Base-by-base conservation (phyloP, 352 stramenopile species). In the Ophiocytium majus region DNA sequence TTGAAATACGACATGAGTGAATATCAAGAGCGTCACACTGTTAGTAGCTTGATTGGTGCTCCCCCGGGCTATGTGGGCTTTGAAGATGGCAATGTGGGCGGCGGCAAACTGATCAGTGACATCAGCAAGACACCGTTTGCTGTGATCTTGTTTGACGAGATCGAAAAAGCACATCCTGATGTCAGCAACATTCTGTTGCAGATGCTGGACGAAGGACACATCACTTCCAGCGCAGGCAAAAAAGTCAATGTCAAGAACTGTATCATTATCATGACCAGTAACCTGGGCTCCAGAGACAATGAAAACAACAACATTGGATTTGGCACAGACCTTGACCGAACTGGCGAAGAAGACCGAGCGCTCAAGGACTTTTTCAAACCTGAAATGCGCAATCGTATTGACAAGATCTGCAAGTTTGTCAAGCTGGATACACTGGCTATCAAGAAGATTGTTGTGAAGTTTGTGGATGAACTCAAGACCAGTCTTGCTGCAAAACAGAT, bases 1-100 rank as follows among this genome's bases (percentile, higher is more conserved):
- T 94, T 95, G 31, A 91, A 95, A 28, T 97, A 98, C 75, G 95
- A 98, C 90, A 98, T 98, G 95, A 98, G 93, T 28, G 96, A 98
- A 90, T 96, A 97, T 89, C 97, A 97, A 92, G 96, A 98, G 88
- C 96, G 97, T 83, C 95, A 97, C 86, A 96, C 92, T 35, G 95
- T 98, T n/a, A 79, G 71, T 23, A 79, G 71, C 35, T 23, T 79
- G 9, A 79, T 79, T 34, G 71, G 71, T 23, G 23, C 94, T 91
- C 74, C 91, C 94, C 63, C 89, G 98, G 71, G 71, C 23, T 79
- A 79, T 35, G 23, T 79, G 35, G 71, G 71, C 17, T 23, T 49
- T 34, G 71, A 79, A 49, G 71, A 79, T 49, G n/a, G n/a, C n/a
- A n/a, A n/a, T n/a, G n/a, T n/a, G n/a, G n/a, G n/a, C n/a, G 71